Evolutionary conservation across 2,329 filamentous ascomycete species (phyloP), one percentile per base, ranked within the genome.

Genomic region (Sarocladium oryzae): DNA sequence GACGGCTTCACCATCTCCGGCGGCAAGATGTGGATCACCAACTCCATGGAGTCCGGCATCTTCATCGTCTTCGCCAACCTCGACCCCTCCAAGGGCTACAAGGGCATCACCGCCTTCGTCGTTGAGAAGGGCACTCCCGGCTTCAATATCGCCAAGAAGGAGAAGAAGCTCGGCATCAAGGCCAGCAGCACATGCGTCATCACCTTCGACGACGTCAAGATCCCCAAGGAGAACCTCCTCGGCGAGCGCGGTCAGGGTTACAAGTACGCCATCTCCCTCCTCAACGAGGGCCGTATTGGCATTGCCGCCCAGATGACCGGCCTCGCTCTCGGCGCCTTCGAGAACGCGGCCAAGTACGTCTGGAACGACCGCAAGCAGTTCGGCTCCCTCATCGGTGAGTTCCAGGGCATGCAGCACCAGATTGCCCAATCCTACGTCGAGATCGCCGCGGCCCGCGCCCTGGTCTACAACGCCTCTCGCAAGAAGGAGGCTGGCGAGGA

Each of bases 21-120:
- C 48, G 84, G 82, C 69, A 99, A 99, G 81, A 99, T 99, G 93
- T 99, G 93, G 93, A 99, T 99, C 71, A 99, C 93, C 56, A 99
- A 99, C 78, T 86, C 88, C 49, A 85, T 92, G 74, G 93, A 99
- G 73, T 87, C 93, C 18, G 84, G 84, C 54, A 86, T 97, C 75
- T 99, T 96, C 74, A 92, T 99, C 63, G 93, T 99, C 53, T 99
- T 99, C 65, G 93, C 93, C 63, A 99, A 96, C 72, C 76, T 99
- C 35, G 86, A 96, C 66, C 91, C 86, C 1, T 85, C 82, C 72
- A 90, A 92, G 74, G 92, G 90, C 50, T 96, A 99, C 79, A 92
- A 91, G 71, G 93, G 93, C 53, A 99, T 99, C 69, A 91, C 90
- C 2, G 93, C 93, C 50, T 99, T 99, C 67, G 76, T 99, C 55